Base-by-base conservation (phyloP, 495 filamentous ascomycete species). In the Annulohypoxylon moriforme region DNA sequence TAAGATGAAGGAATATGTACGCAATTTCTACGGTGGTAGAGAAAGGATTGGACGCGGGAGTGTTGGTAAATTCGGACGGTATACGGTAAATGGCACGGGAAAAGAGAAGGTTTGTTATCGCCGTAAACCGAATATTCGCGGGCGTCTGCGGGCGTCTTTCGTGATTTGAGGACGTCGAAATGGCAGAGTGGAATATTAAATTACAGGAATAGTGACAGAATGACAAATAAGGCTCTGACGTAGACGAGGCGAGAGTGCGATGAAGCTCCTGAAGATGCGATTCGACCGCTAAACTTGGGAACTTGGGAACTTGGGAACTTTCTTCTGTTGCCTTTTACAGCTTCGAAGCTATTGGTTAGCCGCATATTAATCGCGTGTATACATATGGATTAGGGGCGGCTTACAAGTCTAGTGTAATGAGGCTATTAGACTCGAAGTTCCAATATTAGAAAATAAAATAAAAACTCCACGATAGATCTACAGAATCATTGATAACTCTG, bases 391-490 rank as follows among this genome's bases (percentile, higher is more conserved):
- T 34, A 50, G 38, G 29, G 27, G 18, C 24, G 13, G 13, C 49
- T 55, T 44, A 64, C 61, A 58, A 49, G 14, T 27, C 20, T 36
- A n/a, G 27, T 9, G 3, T 47, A 10, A 10, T 9, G 10, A 25
- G 38, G 27, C 38, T 56, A 64, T 64, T 18, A 16, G n/a, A 24
- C 22, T 20, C 5, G 14, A 44, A 20, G n/a, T 44, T 44, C 40
- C 40, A 44, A 44, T 25, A 14, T 46, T 46, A 8, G 24, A 7
- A 44, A 4, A n/a, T n/a, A n/a, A 22, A 65, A 6, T n/a, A 7
- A 31, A 9, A 33, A 65, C 44, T 46, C 11, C 52, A 46, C 31
- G 60, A 55, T 55, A 57, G 34, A 63, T 29, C 31, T 64, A 58
- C 33, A 52, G 40, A 50, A 47, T 24, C 29, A 59, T 50, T 58